Conservation (phyloP, 306 rosid genomes). For the Lotus japonicus region DNA sequence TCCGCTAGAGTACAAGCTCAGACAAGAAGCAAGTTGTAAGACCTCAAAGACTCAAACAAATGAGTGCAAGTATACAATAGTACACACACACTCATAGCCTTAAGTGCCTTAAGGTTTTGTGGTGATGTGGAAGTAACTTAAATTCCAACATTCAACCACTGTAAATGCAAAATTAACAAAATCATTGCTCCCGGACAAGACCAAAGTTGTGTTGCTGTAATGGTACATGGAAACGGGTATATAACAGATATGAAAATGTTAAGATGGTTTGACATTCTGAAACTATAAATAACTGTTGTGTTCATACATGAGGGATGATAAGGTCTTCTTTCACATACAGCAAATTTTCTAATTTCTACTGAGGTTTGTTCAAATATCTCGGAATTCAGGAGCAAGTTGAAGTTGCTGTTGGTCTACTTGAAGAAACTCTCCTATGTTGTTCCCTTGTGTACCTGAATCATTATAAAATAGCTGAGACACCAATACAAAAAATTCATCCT, state of each 20-base stretch:
- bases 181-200: too few relatives aligned
- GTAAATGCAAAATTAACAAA: too few relatives aligned
- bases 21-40: too few relatives aligned
- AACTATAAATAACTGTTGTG: background rate
- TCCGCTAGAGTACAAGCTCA: too few relatives aligned
- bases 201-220: conserved; percentile 94
- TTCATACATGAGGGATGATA: conserved; percentile 85
- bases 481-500: background rate
- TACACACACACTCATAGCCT: too few relatives aligned
- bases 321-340: conserved; percentile 96
- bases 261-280: background rate
- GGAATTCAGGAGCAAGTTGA: conserved; percentile 91
- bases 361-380: conserved; percentile 87
- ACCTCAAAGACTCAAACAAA: too few relatives aligned
- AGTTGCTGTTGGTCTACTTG: conserved; percentile 83
- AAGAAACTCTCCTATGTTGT: conserved; percentile 86
- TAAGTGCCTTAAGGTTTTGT: too few relatives aligned
- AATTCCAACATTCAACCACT: too few relatives aligned
- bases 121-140: too few relatives aligned
- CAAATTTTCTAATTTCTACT: conserved; percentile 96
- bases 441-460: conserved; percentile 82
- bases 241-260: background rate
- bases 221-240: conserved; percentile 18
- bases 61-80: too few relatives aligned
- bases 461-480: conserved; percentile 1